Conservation (phyloP, 139 green algal species). For the Chlorella sp. region DNA sequence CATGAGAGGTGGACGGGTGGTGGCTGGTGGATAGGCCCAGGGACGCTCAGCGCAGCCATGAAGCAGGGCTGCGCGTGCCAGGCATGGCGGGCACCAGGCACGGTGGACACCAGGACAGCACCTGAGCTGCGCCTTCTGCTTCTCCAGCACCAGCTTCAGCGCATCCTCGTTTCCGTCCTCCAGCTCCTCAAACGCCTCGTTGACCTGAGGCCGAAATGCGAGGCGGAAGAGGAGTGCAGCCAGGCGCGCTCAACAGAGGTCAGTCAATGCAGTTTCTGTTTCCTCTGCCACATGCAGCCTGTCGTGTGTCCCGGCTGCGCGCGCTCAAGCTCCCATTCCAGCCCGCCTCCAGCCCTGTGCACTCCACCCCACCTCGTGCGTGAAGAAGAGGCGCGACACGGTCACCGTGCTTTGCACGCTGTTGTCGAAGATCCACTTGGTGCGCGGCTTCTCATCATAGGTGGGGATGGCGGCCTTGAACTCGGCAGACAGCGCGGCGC, state of each 20-base stretch:
- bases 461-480: constrained; percentile 76
- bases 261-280: no score
- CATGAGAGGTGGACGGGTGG: no score
- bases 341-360: neutral
- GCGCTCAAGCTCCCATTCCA: neutral
- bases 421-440: constrained; percentile 86
- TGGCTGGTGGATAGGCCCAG: no score
- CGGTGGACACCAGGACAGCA: neutral
- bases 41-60: neutral
- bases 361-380: constrained; percentile 45
- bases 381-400: constrained; percentile 90
- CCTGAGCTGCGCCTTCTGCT: constrained; percentile 74
- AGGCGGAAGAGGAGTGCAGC: neutral
- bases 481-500: constrained; percentile 66
- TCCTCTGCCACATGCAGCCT: neutral
- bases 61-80: neutral
- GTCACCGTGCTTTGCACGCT: constrained; percentile 85
- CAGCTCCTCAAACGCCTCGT: constrained; percentile 88
- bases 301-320: neutral
- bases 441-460: constrained; percentile 88
- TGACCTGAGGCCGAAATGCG: constrained; percentile 56
- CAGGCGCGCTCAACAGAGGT: neutral
- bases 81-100: neutral
- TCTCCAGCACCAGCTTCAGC: constrained; percentile 68
- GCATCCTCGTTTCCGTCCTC: constrained; percentile 94